Percentiles rank a stretch among this genome's conserved stretches.
These are phyloP conservation scores for Henckelia pumila DNA, from an alignment of 257 asterid species.

Conservation along the genomic window DNA sequence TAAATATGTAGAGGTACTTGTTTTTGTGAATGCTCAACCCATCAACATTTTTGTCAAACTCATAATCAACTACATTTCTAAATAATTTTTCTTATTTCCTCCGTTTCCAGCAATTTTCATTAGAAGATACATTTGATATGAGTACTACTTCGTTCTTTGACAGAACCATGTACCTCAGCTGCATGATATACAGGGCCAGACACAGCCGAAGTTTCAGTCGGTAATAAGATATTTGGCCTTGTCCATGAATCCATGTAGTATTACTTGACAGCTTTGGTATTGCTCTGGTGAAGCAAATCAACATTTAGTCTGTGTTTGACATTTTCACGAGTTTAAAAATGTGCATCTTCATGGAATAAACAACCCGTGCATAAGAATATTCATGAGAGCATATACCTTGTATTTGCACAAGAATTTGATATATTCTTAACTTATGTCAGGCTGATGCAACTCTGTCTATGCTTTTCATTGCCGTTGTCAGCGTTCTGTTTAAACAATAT, in stretches of 20 bases:
- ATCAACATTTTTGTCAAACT: background rate
- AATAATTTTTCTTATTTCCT: conserved; percentile 9
- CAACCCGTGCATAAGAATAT: conserved; percentile 11
- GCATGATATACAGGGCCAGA: conserved; percentile 69
- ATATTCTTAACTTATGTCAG: background rate
- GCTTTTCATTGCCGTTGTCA: conserved; percentile 19
- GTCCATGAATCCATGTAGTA: background rate
- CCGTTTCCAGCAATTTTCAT: conserved; percentile 16
- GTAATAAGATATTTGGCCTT: conserved; percentile 36
- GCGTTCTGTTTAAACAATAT: conserved; percentile 17
- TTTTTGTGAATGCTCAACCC: conserved; percentile 8
- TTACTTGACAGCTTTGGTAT: conserved; percentile 9
- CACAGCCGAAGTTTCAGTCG: conserved; percentile 75
- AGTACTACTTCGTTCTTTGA: conserved; percentile 20
- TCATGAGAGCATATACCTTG: background rate
- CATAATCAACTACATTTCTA: background rate
- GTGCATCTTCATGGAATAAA: conserved; percentile 14
- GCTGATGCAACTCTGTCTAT: conserved; percentile 10
- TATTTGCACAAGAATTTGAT: background rate
- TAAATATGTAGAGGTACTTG: background rate
- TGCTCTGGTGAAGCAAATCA: conserved; percentile 17
- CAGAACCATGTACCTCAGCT: conserved; percentile 77
- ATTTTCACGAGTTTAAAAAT: conserved; percentile 10
- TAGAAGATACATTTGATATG: conserved; percentile 21
- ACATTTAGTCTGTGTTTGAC: conserved; percentile 14